Evolutionary conservation across 2,329 filamentous ascomycete genomes (phyloP), one percentile per base, ranked within the genome.

Genomic region (Fusarium liriodendri): DNA sequence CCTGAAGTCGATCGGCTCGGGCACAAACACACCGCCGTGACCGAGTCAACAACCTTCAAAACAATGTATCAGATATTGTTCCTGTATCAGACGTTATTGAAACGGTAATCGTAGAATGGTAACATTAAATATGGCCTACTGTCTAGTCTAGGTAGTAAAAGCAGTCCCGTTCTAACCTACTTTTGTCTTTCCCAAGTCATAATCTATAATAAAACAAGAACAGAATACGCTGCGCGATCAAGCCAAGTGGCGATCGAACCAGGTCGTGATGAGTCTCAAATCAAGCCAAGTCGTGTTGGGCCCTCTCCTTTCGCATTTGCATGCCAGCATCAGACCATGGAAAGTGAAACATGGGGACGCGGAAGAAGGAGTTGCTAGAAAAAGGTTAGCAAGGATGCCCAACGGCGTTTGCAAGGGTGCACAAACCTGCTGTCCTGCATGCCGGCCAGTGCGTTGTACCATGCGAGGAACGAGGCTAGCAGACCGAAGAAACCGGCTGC

Each of bases 331-430:
- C 92, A 40, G 93, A 95, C 95, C 95, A 98, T 60, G 95, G 95
- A 88, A 98, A 97, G 87, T 97, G 95, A 78, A 93, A 92, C 74
- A 98, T 95, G 62, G 95, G 95, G 69, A 97, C 90, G 82, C 96
- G 88, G 88, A 97, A 97, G 91, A 97, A 98, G 32, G 89, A 91
- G 84, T 92, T 92, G 87, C 94, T 96, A 55, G 68, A 22, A n/a
- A 62, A 58, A 54, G 79, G 86, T 80, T 85, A 82, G 71, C 22
- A 67, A 54, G 64, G 18, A n/a, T 47, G 22, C 8, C 40, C 20
- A 61, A 60, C 60, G 64, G 52, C 47, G 25, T 64, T 64, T 61
- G n/a, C 47, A 66, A 67, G 66, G 60, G 16, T 66, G 25, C 45
- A 47, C 52, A 42, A 47, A 84, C 87, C 77, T 80, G 91, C 89